phyloP scores from a whole-genome alignment of 2,329 filamentous ascomycete genomes.

The Plectosphaerella cucumerina region DNA sequence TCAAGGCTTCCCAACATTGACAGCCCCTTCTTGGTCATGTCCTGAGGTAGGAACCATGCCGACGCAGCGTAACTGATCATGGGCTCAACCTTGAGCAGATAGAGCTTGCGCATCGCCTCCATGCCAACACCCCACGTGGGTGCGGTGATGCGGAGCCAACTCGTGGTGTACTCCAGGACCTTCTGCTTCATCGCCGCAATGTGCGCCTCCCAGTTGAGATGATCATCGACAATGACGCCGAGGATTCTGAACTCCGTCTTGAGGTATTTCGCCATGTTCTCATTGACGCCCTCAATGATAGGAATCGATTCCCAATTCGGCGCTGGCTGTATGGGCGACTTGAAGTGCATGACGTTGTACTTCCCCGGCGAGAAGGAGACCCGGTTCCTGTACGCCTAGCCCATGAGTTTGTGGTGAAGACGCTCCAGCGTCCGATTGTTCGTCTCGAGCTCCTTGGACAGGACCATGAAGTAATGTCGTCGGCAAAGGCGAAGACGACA shows the following conservation, averaged over 20 bases:
- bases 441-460: not conserved
- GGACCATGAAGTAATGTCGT: conserved; percentile 5
- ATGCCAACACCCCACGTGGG: no score
- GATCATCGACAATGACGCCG: not conserved
- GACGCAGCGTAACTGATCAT: no score
- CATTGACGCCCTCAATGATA: no score
- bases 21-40: no score
- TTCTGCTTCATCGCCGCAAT: not conserved
- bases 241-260: not conserved
- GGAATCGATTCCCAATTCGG: no score
- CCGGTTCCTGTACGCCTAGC: not conserved
- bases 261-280: not conserved
- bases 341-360: conserved; percentile 5
- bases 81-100: no score
- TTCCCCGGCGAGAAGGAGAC: conserved; percentile 1
- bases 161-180: not conserved
- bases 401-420: not conserved
- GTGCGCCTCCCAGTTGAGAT: not conserved
- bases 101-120: no score
- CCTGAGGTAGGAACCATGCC: no score
- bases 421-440: not conserved
- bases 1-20: no score
- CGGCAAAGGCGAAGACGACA: not conserved
- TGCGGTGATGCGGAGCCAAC: no score
- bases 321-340: not conserved